Conservation (phyloP, 305 asterid genomes). For the Rubia occidens region DNA sequence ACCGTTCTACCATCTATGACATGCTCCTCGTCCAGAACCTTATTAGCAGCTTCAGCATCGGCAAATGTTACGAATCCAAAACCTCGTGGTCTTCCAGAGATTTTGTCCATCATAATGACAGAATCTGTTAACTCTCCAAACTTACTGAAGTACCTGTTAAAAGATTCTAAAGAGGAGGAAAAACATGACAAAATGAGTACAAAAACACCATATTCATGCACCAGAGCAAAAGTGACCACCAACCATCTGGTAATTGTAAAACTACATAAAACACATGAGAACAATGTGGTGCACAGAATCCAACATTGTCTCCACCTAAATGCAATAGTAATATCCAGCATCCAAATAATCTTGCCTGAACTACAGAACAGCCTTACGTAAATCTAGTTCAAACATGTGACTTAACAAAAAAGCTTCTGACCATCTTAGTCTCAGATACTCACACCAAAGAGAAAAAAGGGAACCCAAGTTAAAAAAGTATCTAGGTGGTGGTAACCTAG, state of each 20-base stretch:
- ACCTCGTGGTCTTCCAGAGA: constrained; percentile 81
- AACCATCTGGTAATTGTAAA: neutral
- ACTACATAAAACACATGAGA: neutral
- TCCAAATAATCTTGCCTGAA: neutral
- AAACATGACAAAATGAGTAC: constrained; percentile 8
- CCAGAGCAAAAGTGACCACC: neutral
- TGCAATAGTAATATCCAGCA: neutral
- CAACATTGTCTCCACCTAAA: neutral
- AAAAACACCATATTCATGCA: neutral
- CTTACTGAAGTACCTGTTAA: constrained; percentile 66
- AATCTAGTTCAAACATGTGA: neutral
- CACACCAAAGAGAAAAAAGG: neutral
- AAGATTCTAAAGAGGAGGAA: constrained; percentile 48
- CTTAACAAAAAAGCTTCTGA: neutral
- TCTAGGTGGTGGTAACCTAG: neutral
- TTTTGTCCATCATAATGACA: constrained; percentile 72
- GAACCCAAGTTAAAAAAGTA: constrained; percentile 1
- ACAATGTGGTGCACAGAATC: neutral
- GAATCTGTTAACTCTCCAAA: constrained; percentile 81
- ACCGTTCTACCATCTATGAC: constrained; percentile 77
- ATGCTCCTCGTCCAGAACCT: constrained; percentile 71
- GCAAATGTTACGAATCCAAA: constrained; percentile 82
- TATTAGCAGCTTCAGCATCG: constrained; percentile 64
- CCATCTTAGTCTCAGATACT: neutral
- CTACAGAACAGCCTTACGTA: neutral